Evolutionary conservation across 257 asterid species (phyloP).

Genomic region (Solanum neorickii): DNA sequence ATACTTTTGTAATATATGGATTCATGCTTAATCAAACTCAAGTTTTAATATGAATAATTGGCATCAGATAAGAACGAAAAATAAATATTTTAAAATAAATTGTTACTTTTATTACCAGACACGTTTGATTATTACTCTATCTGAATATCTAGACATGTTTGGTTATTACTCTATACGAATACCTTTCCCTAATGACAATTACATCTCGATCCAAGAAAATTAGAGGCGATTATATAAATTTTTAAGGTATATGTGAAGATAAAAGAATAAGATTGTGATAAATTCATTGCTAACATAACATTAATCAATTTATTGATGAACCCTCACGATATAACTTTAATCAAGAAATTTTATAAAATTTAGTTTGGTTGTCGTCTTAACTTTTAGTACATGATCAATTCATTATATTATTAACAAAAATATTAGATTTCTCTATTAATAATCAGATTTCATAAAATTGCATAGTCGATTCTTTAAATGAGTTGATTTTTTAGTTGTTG

Average conservation of each 20-base stretch:
- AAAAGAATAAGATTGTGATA: not conserved
- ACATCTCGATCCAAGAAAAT: not conserved
- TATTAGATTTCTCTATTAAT: not conserved
- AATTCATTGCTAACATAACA: not conserved
- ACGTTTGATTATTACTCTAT: not conserved
- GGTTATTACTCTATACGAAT: not conserved
- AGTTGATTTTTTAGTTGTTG: not conserved
- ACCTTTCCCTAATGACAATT: not conserved
- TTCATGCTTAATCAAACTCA: not conserved
- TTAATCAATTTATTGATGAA: not conserved
- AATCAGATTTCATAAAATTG: not conserved
- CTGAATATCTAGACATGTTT: not conserved
- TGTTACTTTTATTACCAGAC: not conserved
- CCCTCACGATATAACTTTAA: not conserved
- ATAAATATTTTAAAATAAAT: not conserved
- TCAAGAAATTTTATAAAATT: not conserved
- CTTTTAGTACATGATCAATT: not conserved
- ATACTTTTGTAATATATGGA: not conserved
- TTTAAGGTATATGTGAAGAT: not conserved
- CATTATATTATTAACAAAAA: not conserved
- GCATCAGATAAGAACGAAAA: not conserved
- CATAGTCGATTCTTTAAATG: not conserved
- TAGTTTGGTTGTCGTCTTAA: not conserved
- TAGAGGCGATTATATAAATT: not conserved
- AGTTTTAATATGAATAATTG: not conserved